Evolutionary conservation across 2,329 filamentous ascomycete species (phyloP), one percentile per base, ranked within the genome.

Genomic region (Alternaria ethzedia): DNA sequence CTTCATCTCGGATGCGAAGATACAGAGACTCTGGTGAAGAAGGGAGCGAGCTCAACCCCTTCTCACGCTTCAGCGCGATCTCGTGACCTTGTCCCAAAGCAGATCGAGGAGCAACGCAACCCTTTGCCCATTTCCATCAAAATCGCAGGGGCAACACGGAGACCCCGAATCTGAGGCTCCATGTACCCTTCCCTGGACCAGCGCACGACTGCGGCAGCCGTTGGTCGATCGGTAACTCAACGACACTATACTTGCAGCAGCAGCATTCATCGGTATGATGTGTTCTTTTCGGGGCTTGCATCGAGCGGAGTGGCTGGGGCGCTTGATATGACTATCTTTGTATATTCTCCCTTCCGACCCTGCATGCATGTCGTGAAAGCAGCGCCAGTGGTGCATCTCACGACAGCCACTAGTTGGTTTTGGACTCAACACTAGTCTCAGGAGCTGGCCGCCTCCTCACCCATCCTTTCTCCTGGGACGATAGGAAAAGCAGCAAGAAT

Each of bases 161-260:
- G 59, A 68, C 68, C 68, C 68, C 47, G 30, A 62, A 56, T 54
- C 28, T 54, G 49, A 57, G 41, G 52, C 55, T 58, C 60, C n/a
- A 59, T 36, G 20, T 44, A 51, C 26, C 54, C 58, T 52, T 60
- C 58, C 41, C 26, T n/a, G 50, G 17, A 50, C 61, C 25, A 66
- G 64, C 23, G 50, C 30, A 58, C 28, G 26, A 20, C 54, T 54
- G 66, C 61, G 54, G 59, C 62, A 57, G 57, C 61, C 57, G 61
- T 59, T 65, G 64, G 62, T 43, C 46, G 59, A 62, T 67, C 64
- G 62, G 59, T 49, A 28, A 25, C n/a, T 36, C 44, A 57, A 28
- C 43, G 54, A 56, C 25, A 56, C 54, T 56, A 55, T 55, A 56
- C 41, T 56, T 46, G 54, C 54, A 45, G 54, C 41, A 56, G 44